Percentiles rank a stretch among this genome's conserved stretches.
These are phyloP conservation scores for Allantophomopsis lycopodina DNA, from an alignment of 2,329 filamentous ascomycete genomes.

Conservation along the genomic window DNA sequence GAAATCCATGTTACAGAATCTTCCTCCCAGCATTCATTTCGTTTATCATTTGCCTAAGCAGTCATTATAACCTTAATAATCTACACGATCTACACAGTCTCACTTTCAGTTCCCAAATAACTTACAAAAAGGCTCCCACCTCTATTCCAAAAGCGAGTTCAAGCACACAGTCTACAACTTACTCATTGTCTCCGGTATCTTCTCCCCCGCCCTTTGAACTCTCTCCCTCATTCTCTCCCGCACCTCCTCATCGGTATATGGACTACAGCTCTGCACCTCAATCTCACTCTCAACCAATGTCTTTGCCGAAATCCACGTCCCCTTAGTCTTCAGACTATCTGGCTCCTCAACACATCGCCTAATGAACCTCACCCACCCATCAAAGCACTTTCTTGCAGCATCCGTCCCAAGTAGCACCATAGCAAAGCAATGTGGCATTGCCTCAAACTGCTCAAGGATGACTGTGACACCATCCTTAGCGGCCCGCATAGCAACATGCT, in stretches of 20 bases:
- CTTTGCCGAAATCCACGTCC: constrained; percentile 32
- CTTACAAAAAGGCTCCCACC: too few relatives aligned
- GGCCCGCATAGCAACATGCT: constrained; percentile 42
- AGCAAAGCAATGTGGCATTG: constrained; percentile 68
- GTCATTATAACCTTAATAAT: too few relatives aligned
- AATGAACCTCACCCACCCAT: constrained; percentile 43
- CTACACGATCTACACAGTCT: too few relatives aligned
- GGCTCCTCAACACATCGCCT: constrained; percentile 19
- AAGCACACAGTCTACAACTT: neutral
- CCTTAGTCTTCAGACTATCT: constrained; percentile 20
- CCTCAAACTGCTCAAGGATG: constrained; percentile 60
- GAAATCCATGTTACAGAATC: too few relatives aligned
- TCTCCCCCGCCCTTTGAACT: constrained; percentile 12
- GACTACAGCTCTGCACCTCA: constrained; percentile 26
- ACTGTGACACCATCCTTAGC: constrained; percentile 43
- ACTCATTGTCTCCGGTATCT: constrained; percentile 9
- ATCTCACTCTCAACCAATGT: constrained; percentile 32
- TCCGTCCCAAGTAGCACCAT: constrained; percentile 34
- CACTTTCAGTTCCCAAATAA: too few relatives aligned
- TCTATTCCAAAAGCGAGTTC: too few relatives aligned
- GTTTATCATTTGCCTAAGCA: too few relatives aligned
- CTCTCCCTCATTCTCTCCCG: constrained; percentile 21
- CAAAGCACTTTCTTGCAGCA: constrained; percentile 35
- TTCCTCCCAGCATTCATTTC: too few relatives aligned
- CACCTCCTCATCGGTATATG: constrained; percentile 29